phyloP scores from a whole-genome alignment of 208 protist species.

The Trypanosoma brucei region DNA sequence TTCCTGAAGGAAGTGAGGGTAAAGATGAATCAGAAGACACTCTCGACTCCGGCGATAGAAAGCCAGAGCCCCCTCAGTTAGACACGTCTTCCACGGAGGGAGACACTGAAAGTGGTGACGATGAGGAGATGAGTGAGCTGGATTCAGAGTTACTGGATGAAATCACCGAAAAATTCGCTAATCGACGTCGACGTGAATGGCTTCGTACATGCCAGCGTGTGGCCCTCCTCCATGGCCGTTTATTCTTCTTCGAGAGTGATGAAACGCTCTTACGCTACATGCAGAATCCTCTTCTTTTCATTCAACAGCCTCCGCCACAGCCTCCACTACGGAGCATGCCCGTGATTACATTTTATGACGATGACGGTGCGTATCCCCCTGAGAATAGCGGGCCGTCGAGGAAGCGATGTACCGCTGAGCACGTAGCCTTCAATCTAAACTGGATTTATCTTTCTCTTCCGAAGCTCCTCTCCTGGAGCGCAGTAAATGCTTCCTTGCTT shows the following conservation, averaged over 20 bases:
- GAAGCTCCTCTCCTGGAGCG: constrained; percentile 82
- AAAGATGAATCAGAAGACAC: neutral
- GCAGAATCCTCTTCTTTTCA: constrained; percentile 63
- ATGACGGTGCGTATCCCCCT: neutral
- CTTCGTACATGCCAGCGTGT: constrained; percentile 35
- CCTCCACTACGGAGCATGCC: constrained; percentile 26
- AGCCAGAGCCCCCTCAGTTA: neutral
- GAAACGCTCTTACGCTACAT: constrained; percentile 52
- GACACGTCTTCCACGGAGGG: neutral
- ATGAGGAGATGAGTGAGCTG: constrained; percentile 65
- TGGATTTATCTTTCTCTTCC: constrained; percentile 50
- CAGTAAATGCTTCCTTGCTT: constrained; percentile 42
- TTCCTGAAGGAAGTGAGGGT: neutral
- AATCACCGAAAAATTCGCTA: constrained; percentile 38
- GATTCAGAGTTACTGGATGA: constrained; percentile 72
- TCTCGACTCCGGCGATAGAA: neutral
- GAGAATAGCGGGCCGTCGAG: constrained; percentile 25
- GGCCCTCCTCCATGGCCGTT: constrained; percentile 44
- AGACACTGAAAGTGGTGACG: constrained; percentile 24
- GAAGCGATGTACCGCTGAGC: constrained; percentile 58
- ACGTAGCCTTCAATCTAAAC: constrained; percentile 62
- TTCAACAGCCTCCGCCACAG: constrained; percentile 59
- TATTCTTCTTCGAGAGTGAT: constrained; percentile 80
- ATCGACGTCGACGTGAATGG: constrained; percentile 21
- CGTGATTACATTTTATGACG: constrained; percentile 23